These are phyloP conservation scores for Pseudognaphalium luteoalbum DNA, from an alignment of 129 eudicot species.

Conservation along the genomic window DNA sequence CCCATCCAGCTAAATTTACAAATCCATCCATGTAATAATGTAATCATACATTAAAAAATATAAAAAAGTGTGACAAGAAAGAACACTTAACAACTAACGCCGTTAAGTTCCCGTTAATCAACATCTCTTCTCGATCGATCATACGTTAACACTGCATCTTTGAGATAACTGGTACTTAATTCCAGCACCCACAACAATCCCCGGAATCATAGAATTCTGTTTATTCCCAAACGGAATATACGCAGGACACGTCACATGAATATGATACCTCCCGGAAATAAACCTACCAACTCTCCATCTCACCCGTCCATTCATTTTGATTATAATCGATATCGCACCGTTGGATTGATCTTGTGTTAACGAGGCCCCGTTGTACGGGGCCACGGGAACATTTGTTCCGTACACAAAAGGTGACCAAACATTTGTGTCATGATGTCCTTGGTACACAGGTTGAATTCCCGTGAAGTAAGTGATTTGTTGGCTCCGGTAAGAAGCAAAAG, in stretches of 20 bases:
- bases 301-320: constrained; percentile 74
- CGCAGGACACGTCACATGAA: constrained; percentile 73
- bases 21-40: constrained; percentile 27
- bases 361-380: constrained; percentile 67
- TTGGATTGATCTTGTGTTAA: constrained; percentile 44
- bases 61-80: constrained; percentile 15
- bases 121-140: constrained; percentile 24
- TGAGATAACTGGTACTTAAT: constrained; percentile 65
- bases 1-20: constrained; percentile 39
- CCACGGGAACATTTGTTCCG: constrained; percentile 75
- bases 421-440: constrained; percentile 58
- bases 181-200: constrained; percentile 41
- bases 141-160: constrained; percentile 66
- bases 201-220: constrained; percentile 37
- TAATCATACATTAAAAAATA: neutral
- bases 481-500: constrained; percentile 60
- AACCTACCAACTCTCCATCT: constrained; percentile 73
- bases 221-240: constrained; percentile 58
- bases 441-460: constrained; percentile 62
- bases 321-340: constrained; percentile 43
- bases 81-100: constrained; percentile 13
- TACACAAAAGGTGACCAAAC: constrained; percentile 75
- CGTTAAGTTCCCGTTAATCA: neutral
- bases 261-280: constrained; percentile 53
- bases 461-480: constrained; percentile 82